Evolutionary conservation across 768 basidiomycete genomes (phyloP).

Genomic region (Pisolithus tinctorius): DNA sequence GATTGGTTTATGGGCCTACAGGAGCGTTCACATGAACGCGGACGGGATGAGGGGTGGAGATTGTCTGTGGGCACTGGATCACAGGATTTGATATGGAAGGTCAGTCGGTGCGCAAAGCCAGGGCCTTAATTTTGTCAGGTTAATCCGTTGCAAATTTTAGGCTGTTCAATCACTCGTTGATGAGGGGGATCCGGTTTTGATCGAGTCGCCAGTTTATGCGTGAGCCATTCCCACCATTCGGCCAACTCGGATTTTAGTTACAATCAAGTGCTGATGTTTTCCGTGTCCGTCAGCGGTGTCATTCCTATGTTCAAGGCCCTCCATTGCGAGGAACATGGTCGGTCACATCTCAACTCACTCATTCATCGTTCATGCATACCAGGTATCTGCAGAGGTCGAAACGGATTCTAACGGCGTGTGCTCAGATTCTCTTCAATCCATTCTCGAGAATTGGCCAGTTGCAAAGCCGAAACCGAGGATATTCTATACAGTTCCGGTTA

Average conservation of each 20-base stretch:
- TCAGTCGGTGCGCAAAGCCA: slow-evolving; percentile 17
- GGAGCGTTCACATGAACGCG: slow-evolving; percentile 58
- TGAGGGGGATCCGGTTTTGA: slow-evolving; percentile 71
- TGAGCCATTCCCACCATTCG: slow-evolving; percentile 26
- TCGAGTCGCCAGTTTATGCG: slow-evolving; percentile 81
- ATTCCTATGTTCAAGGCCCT: slow-evolving; percentile 56
- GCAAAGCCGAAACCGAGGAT: slow-evolving; percentile 67
- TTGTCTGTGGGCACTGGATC: slow-evolving; percentile 77
- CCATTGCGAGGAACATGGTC: slow-evolving; percentile 54
- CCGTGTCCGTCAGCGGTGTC: slow-evolving; percentile 42
- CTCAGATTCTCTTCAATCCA: slow-evolving; percentile 50
- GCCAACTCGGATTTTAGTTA: too few relatives aligned
- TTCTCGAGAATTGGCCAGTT: slow-evolving; percentile 69
- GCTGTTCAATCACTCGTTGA: slow-evolving; percentile 66
- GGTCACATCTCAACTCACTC: slow-evolving; percentile 7
- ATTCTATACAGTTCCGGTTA: slow-evolving; percentile 75
- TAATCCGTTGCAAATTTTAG: slow-evolving; percentile 32
- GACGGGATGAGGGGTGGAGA: slow-evolving; percentile 60
- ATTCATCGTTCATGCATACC: slow-evolving; percentile 2
- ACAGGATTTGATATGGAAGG: slow-evolving; percentile 88
- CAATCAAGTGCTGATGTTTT: neutral
- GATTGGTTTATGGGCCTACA: slow-evolving; percentile 74
- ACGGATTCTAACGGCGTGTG: slow-evolving; percentile 70
- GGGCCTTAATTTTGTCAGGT: slow-evolving; percentile 1
- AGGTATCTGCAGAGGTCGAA: slow-evolving; percentile 53